Conservation (phyloP, 2,329 filamentous ascomycete species). For the Botrytis aclada region DNA sequence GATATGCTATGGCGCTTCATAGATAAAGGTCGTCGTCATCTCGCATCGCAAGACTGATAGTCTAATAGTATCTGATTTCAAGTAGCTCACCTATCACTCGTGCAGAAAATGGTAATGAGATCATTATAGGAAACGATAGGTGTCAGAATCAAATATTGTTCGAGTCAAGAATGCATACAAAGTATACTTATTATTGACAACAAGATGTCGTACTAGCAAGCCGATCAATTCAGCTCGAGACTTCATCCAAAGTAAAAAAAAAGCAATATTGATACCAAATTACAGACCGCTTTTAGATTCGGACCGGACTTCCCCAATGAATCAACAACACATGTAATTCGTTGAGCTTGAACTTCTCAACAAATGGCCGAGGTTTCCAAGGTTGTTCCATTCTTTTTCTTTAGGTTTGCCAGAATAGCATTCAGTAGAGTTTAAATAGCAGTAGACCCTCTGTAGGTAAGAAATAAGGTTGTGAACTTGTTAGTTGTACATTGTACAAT, state of each 20-base stretch:
- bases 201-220: background rate
- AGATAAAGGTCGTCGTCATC: background rate
- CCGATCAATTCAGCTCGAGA: background rate
- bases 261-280: background rate
- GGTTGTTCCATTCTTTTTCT: constrained; percentile 1
- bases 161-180: background rate
- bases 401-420: background rate
- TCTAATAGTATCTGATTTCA: background rate
- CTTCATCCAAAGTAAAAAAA: background rate
- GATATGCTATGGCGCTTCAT: background rate
- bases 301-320: constrained; percentile 7
- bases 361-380: constrained; percentile 13
- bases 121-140: background rate
- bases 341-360: constrained; percentile 19
- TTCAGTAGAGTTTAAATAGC: background rate
- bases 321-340: constrained; percentile 14
- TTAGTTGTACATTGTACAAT: background rate
- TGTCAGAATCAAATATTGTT: background rate
- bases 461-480: background rate
- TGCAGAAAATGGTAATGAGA: background rate
- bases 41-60: background rate
- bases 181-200: background rate
- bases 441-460: background rate
- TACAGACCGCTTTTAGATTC: background rate
- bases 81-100: background rate